A percentile compares a stretch with the other conserved stretches of the same genome.
Evolutionary conservation across 192 early-diverging fungal species (phyloP).

Genomic region (Linnemannia hyalina): DNA sequence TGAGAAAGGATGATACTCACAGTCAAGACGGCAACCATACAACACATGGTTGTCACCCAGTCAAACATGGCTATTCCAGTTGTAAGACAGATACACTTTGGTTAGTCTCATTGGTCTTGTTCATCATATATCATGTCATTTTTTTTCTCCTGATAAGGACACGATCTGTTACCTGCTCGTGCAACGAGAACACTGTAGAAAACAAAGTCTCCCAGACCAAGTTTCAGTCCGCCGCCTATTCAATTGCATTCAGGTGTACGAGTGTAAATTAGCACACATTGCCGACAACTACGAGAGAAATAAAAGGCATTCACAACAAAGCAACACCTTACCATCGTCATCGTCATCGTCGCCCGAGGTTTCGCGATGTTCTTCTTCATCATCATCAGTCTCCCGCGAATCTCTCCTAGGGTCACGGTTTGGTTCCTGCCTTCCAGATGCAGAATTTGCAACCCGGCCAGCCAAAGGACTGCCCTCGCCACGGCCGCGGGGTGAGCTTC

Average conservation of each 20-base stretch:
- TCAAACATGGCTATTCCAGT: slow-evolving; percentile 74
- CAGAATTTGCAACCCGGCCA: not conserved
- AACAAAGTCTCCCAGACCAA: slow-evolving; percentile 94
- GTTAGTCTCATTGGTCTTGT: not conserved
- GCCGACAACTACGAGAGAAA: not conserved
- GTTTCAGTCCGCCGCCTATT: slow-evolving; percentile 77
- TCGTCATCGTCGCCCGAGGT: slow-evolving; percentile 57
- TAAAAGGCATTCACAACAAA: not conserved
- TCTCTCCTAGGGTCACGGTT: not conserved
- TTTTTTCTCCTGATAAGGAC: not conserved
- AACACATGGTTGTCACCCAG: slow-evolving; percentile 85
- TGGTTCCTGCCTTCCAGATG: not conserved
- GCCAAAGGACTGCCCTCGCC: slow-evolving; percentile 17
- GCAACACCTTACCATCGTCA: slow-evolving; percentile 57
- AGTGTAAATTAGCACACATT: not conserved
- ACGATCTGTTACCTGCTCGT: slow-evolving; percentile 70
- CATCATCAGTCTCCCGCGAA: not conserved
- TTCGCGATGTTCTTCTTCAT: slow-evolving; percentile 58
- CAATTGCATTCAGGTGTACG: not conserved
- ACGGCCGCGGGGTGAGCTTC: not conserved
- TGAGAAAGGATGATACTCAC: slow-evolving; percentile 14
- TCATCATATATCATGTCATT: too few relatives aligned
- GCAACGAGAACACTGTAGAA: slow-evolving; percentile 89
- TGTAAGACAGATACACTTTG: slow-evolving; percentile 3
- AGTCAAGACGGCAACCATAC: slow-evolving; percentile 84